Base-by-base conservation (phyloP, 2,329 filamentous ascomycete genomes). In the Penicillium olsonii region DNA sequence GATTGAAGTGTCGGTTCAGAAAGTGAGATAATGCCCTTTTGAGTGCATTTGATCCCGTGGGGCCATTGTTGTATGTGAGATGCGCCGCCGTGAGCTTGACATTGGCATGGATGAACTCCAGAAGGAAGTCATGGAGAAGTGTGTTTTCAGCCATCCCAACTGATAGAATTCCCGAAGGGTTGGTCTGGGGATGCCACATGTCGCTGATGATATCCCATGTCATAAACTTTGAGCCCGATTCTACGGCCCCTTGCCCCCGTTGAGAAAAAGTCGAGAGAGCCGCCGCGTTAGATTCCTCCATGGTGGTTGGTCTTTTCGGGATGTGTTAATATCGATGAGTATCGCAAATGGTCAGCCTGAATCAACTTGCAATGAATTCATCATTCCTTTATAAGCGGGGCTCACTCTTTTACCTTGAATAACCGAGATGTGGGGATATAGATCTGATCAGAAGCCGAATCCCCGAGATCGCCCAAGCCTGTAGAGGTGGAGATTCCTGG, bases 121-220 rank as follows among this genome's bases (percentile, higher is more conserved):
- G 60, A 4, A 81, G 68, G 3, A 67, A 56, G n/a, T 71, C 59
- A 48, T 80, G 78, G 77, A 81, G 79, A 35, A 81, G 69, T 1
- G 65, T 62, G 56, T 81, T 81, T 60, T 81, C 79, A 8, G 79
- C 78, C 1, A 81, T 68, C 0, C 78, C 78, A 0, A 82, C 68
- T 50, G 73, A 78, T 24, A 80, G 64, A 51, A 73, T 78, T 24
- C 78, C 78, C 11, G 63, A 53, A 1, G 62, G 62, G 34, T 65
- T 64, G 12, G 45, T 59, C 3, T 45, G 15, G 12, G 73, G 68
- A 48, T 77, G 56, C 68, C 72, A 81, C 7, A 75, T 62, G 52
- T 81, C 68, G 11, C 63, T 59, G 33, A 80, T 60, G 35, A 80
- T 67, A 14, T 75, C 67, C 73, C 76, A 78, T 50, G 77, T 64